Conservation (phyloP, 2,329 filamentous ascomycete species). For the Aschersonia sp. region DNA sequence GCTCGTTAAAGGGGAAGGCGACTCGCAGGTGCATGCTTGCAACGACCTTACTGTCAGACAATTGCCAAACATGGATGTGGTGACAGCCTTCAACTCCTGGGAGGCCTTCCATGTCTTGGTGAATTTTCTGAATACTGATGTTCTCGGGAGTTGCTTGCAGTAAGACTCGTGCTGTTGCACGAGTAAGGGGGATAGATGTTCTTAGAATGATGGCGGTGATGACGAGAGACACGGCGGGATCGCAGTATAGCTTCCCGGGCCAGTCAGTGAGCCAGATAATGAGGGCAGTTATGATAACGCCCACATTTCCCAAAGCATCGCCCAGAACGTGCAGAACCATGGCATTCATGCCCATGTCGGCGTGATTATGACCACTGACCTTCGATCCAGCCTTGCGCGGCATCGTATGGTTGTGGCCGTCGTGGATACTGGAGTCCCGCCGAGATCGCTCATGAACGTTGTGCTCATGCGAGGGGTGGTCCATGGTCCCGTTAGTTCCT, state of each 20-base stretch:
- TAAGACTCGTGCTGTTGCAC: slow-evolving; percentile 72
- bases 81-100: slow-evolving; percentile 83
- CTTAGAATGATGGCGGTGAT: slow-evolving; percentile 71
- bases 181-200: slow-evolving; percentile 65
- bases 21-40: slow-evolving; percentile 91
- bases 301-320: slow-evolving; percentile 74
- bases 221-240: slow-evolving; percentile 82
- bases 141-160: slow-evolving; percentile 87
- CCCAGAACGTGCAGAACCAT: slow-evolving; percentile 66
- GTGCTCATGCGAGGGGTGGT: slow-evolving; percentile 10
- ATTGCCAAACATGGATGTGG: slow-evolving; percentile 94
- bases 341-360: slow-evolving; percentile 89
- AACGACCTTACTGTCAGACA: slow-evolving; percentile 87
- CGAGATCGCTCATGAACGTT: slow-evolving; percentile 13
- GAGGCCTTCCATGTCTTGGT: slow-evolving; percentile 75
- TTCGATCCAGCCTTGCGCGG: slow-evolving; percentile 46
- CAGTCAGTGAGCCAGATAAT: slow-evolving; percentile 85
- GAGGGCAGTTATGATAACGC: slow-evolving; percentile 69
- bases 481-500: slow-evolving; percentile 15
- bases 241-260: slow-evolving; percentile 71
- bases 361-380: slow-evolving; percentile 63
- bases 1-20: slow-evolving; percentile 73
- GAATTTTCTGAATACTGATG: slow-evolving; percentile 77
- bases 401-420: slow-evolving; percentile 67
- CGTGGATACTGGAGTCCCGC: slow-evolving; percentile 44